Percentiles rank a stretch among this genome's conserved stretches.
These are phyloP conservation scores for Astragalus membranaceus DNA, from an alignment of 306 rosid genomes.

Conservation along the genomic window DNA sequence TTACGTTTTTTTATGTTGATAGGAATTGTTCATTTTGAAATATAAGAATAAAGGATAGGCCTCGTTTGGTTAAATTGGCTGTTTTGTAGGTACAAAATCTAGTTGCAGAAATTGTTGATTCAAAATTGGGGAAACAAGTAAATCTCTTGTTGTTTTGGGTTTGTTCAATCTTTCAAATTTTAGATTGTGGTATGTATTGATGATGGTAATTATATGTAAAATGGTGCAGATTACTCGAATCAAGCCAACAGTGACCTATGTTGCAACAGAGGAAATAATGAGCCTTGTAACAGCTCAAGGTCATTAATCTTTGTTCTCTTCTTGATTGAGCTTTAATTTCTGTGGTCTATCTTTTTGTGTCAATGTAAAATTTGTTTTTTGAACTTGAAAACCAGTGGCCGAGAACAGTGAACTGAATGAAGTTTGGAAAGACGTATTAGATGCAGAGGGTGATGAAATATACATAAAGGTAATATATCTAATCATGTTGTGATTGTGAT, in stretches of 20 bases:
- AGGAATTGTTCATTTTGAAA: slow-evolving; percentile 5
- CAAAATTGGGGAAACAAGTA: slow-evolving; percentile 92
- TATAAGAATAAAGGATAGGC: not conserved
- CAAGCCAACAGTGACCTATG: slow-evolving; percentile 74
- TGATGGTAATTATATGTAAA: slow-evolving; percentile 6
- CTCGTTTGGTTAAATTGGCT: slow-evolving; percentile 1
- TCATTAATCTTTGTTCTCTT: slow-evolving; percentile 26
- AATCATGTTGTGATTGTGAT: slow-evolving; percentile 17
- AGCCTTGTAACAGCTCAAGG: slow-evolving; percentile 99
- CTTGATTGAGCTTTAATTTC: slow-evolving; percentile 3
- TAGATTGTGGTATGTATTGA: not conserved
- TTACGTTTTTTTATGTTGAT: not conserved
- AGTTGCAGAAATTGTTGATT: slow-evolving; percentile 85
- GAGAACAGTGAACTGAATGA: slow-evolving; percentile 77
- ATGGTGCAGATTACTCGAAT: slow-evolving; percentile 62
- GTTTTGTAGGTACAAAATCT: slow-evolving; percentile 78
- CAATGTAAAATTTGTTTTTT: not conserved
- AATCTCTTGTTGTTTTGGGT: slow-evolving; percentile 17
- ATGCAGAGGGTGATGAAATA: slow-evolving; percentile 96
- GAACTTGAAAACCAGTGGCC: slow-evolving; percentile 53
- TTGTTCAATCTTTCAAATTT: slow-evolving; percentile 13
- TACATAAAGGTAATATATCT: slow-evolving; percentile 70
- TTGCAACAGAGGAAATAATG: slow-evolving; percentile 93
- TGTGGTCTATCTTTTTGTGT: not conserved
- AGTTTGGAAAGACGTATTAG: slow-evolving; percentile 89